Evolutionary conservation across 2,329 filamentous ascomycete species (phyloP).

Genomic region (Bipolaris bicolor): DNA sequence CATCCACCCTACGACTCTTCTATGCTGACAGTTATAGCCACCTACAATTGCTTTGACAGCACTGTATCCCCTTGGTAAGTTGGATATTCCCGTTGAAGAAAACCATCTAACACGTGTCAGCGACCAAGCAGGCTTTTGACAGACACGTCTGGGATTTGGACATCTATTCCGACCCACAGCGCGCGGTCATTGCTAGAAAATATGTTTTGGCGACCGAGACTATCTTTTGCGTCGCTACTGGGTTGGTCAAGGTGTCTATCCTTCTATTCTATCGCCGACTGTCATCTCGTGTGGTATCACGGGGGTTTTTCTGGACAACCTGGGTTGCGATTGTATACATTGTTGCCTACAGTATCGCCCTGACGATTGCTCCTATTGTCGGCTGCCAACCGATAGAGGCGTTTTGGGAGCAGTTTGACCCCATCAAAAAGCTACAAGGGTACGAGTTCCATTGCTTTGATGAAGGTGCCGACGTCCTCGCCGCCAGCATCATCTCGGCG

Average conservation of each 20-base stretch:
- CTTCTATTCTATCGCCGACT: constrained; percentile 42
- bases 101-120: constrained; percentile 22
- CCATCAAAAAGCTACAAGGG: constrained; percentile 22
- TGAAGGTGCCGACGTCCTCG: constrained; percentile 40
- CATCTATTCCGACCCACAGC: constrained; percentile 10
- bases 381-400: constrained; percentile 40
- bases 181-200: constrained; percentile 30
- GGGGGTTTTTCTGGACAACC: constrained; percentile 31
- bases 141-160: constrained; percentile 39
- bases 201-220: constrained; percentile 36
- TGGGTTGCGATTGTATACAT: constrained; percentile 40
- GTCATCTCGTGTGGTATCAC: constrained; percentile 34
- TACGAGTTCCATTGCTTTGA: constrained; percentile 42
- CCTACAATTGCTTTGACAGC: constrained; percentile 28
- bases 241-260: constrained; percentile 44
- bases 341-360: constrained; percentile 31
- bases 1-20: neutral
- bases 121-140: constrained; percentile 26
- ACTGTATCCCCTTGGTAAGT: constrained; percentile 28
- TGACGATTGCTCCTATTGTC: constrained; percentile 37
- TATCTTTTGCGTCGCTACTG: constrained; percentile 36
- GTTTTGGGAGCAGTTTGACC: constrained; percentile 39
- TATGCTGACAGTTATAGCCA: constrained; percentile 22
- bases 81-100: neutral
- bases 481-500: constrained; percentile 36